Conservation (phyloP, 306 rosid genomes). For the Acacia acuminata region DNA sequence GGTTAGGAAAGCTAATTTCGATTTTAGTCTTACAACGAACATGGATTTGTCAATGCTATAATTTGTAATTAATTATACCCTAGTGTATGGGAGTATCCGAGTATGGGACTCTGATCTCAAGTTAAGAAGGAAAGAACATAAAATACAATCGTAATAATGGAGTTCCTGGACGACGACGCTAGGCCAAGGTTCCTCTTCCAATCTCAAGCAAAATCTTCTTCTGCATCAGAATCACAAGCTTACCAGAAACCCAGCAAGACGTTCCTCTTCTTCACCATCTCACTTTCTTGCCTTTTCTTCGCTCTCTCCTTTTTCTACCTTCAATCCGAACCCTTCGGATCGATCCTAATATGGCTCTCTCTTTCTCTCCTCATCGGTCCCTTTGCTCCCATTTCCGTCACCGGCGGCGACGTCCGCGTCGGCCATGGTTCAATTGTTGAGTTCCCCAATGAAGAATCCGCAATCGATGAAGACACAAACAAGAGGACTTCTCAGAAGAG, state of each 20-base stretch:
- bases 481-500: slow-evolving; percentile 37
- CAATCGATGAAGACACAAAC: slow-evolving; percentile 30
- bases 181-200: slow-evolving; percentile 50
- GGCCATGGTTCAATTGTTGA: slow-evolving; percentile 38
- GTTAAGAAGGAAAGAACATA: background rate
- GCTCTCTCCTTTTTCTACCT: slow-evolving; percentile 36
- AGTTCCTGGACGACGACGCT: slow-evolving; percentile 50
- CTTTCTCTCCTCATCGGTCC: slow-evolving; percentile 82
- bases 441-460: slow-evolving; percentile 24
- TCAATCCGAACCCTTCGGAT: slow-evolving; percentile 48
- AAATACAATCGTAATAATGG: slow-evolving; percentile 29
- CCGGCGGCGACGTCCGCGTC: slow-evolving; percentile 48
- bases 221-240: slow-evolving; percentile 26
- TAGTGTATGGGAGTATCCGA: too few species aligned
- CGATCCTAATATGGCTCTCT: slow-evolving; percentile 78
- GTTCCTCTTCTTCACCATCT: slow-evolving; percentile 30
- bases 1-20: too few species aligned
- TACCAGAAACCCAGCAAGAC: slow-evolving; percentile 34
- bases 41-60: too few species aligned
- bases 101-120: too few species aligned
- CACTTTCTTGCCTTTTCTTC: slow-evolving; percentile 33
- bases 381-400: slow-evolving; percentile 58
- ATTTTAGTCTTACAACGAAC: too few species aligned
- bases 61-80: too few species aligned
- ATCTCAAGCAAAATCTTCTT: slow-evolving; percentile 28